Percentiles rank a stretch among this genome's conserved stretches.
These are phyloP conservation scores for Cutaneotrichosporon mucoides DNA, from an alignment of 1,284 basidiomycete genomes.

Conservation along the genomic window DNA sequence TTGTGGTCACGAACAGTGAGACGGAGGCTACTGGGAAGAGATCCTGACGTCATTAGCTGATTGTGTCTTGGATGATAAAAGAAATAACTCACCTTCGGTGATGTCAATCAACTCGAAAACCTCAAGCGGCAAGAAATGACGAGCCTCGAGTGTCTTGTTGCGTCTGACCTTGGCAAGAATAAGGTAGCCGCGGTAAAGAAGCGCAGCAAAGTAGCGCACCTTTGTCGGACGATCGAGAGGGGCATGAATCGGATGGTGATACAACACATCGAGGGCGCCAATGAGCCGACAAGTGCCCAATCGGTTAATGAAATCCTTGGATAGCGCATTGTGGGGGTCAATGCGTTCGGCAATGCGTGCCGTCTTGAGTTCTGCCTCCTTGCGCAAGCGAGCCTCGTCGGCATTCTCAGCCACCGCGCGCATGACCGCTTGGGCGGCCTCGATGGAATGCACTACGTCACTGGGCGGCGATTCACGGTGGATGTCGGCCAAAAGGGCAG, in stretches of 20 bases:
- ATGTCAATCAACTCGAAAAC: constrained; percentile 68
- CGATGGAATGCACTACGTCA: constrained; percentile 21
- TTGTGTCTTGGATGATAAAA: neutral
- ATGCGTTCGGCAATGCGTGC: constrained; percentile 67
- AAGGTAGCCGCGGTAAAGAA: constrained; percentile 80
- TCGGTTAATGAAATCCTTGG: constrained; percentile 58
- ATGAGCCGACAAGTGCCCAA: constrained; percentile 70
- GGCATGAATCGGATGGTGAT: constrained; percentile 54
- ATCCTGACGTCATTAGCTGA: constrained; percentile 52
- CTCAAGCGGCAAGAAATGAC: constrained; percentile 75
- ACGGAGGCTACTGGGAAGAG: constrained; percentile 74
- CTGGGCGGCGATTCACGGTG: constrained; percentile 19
- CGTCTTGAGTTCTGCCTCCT: constrained; percentile 64
- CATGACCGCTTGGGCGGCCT: constrained; percentile 52
- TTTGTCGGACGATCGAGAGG: constrained; percentile 55
- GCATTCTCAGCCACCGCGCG: constrained; percentile 58
- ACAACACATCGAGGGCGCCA: constrained; percentile 77
- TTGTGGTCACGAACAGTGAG: constrained; percentile 62
- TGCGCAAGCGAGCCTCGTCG: constrained; percentile 55
- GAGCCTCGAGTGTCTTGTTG: constrained; percentile 73
- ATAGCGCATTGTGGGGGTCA: constrained; percentile 43
- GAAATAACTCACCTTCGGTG: constrained; percentile 56
- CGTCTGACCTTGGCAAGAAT: constrained; percentile 80
- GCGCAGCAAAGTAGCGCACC: constrained; percentile 81
- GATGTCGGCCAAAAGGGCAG: constrained; percentile 57